Conservation (phyloP, 768 basidiomycete genomes). For the Termitomyces heimii region DNA sequence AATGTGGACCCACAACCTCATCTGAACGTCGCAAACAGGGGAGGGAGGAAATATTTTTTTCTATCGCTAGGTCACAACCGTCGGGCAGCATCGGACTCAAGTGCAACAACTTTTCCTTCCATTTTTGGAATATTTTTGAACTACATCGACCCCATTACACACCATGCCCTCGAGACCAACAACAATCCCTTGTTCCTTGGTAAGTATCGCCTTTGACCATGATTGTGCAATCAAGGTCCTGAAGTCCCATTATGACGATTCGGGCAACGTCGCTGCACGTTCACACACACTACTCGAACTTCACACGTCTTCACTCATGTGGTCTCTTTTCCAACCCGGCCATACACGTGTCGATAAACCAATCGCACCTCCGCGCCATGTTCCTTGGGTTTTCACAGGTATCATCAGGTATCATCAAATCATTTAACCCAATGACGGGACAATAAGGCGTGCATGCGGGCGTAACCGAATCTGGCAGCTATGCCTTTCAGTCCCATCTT, state of each 20-base stretch:
- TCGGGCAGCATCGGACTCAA: background rate
- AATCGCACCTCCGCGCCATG: background rate
- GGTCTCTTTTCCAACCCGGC: background rate
- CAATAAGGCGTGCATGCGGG: background rate
- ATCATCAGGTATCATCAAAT: background rate
- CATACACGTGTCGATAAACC: background rate
- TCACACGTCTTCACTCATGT: background rate
- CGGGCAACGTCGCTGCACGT: background rate
- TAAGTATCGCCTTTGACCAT: constrained; percentile 18
- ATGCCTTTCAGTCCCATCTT: background rate
- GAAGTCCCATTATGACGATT: background rate
- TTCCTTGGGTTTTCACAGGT: background rate
- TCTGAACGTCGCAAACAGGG: background rate
- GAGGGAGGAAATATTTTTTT: background rate
- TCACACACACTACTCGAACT: background rate
- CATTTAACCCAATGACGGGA: background rate
- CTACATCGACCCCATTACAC: constrained; percentile 4
- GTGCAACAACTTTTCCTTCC: constrained; percentile 1
- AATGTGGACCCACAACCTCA: constrained; percentile 13
- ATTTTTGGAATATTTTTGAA: background rate
- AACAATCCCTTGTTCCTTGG: constrained; percentile 22
- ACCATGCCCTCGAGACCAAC: constrained; percentile 9
- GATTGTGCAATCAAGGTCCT: background rate
- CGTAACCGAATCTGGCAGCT: background rate
- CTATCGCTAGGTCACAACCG: background rate